A percentile compares a stretch with the other conserved stretches of the same genome.
Conservation (phyloP, 441 rosid genomes). For the Iberis amara region DNA sequence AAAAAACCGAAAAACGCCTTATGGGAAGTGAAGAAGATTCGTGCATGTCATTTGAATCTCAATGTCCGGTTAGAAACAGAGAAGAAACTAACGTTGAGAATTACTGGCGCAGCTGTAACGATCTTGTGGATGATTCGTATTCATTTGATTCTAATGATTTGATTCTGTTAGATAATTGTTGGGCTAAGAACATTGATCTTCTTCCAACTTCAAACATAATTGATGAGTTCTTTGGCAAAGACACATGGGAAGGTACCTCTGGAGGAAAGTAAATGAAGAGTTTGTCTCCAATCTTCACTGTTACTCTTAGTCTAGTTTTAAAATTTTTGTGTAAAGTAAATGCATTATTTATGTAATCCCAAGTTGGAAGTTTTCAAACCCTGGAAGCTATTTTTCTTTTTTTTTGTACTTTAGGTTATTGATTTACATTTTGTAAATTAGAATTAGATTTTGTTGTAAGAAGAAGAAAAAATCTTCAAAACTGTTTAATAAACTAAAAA, state of each 20-base stretch:
- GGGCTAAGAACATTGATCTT: conserved; percentile 50
- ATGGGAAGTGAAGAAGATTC: too few relatives aligned
- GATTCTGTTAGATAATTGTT: conserved; percentile 21
- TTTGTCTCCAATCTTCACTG: background rate
- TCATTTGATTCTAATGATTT: conserved; percentile 24
- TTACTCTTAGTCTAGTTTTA: background rate
- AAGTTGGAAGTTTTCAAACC: conserved; percentile 23
- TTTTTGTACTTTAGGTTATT: background rate
- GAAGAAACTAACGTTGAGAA: background rate
- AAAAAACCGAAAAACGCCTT: too few relatives aligned
- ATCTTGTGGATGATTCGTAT: conserved; percentile 24
- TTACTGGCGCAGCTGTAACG: conserved; percentile 24
- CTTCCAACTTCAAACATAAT: conserved; percentile 49
- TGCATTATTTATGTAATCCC: conserved; percentile 1
- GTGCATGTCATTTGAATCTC: too few relatives aligned
- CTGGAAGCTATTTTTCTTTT: conserved; percentile 10
- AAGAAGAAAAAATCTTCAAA: background rate
- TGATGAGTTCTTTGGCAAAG: conserved; percentile 47
- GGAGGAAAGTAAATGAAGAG: conserved; percentile 22
- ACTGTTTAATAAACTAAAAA: background rate
- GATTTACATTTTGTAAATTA: conserved; percentile 19
- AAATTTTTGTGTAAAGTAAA: background rate
- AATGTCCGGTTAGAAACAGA: conserved; percentile 30
- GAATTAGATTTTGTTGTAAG: conserved; percentile 19
- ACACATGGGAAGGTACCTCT: conserved; percentile 21